phyloP scores from a whole-genome alignment of 305 asterid species.

The Fraxinus sp. region DNA sequence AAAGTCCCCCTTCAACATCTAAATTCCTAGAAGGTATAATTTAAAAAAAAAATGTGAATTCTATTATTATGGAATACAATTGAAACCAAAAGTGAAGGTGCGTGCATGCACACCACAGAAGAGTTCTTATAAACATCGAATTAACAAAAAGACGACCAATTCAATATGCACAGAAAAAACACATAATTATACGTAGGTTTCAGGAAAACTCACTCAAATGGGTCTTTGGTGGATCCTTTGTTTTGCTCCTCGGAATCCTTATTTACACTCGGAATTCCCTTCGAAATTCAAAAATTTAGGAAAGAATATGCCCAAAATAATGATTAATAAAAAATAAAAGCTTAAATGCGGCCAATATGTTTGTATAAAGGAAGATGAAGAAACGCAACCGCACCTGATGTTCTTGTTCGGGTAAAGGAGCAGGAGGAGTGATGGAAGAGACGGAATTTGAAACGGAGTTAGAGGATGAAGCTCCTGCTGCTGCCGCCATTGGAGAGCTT shows the following conservation, averaged over 20 bases:
- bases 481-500: slow-evolving; percentile 21
- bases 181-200: neutral
- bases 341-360: neutral
- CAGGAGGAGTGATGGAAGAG: slow-evolving; percentile 5
- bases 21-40: neutral
- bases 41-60: neutral
- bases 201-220: slow-evolving; percentile 21
- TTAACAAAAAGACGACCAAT: neutral
- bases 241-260: slow-evolving; percentile 25
- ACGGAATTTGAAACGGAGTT: neutral
- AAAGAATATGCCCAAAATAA: neutral
- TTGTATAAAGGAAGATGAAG: neutral
- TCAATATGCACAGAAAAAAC: neutral
- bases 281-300: neutral
- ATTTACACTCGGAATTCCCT: slow-evolving; percentile 25
- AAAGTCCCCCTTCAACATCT: neutral
- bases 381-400: slow-evolving; percentile 13
- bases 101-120: neutral
- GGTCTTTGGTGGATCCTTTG: slow-evolving; percentile 13
- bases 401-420: slow-evolving; percentile 19
- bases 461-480: slow-evolving; percentile 20
- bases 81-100: neutral
- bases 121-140: neutral
- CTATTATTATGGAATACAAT: neutral
- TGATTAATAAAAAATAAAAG: neutral